phyloP scores from a whole-genome alignment of 2,329 filamentous ascomycete genomes.

The Fonsecaea erecta region DNA sequence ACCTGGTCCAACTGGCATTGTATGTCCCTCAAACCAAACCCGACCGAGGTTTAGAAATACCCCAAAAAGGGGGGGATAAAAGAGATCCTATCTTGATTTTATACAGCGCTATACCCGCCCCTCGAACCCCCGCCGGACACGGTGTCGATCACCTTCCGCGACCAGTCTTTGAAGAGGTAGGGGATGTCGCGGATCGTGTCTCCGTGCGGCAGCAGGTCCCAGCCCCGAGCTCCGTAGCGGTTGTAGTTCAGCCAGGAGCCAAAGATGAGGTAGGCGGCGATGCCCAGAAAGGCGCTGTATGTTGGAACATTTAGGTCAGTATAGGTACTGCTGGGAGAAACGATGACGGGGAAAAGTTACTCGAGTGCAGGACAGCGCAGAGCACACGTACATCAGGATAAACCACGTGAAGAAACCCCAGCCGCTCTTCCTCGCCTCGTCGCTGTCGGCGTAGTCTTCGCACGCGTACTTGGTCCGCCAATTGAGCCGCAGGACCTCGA shows the following conservation, averaged over 20 bases:
- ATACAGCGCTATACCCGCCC: conserved; percentile 94
- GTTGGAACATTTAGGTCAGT: conserved; percentile 36
- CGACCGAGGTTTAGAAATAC: no score
- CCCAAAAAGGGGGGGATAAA: no score
- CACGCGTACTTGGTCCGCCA: conserved; percentile 92
- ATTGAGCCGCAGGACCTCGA: conserved; percentile 71
- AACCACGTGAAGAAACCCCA: conserved; percentile 99
- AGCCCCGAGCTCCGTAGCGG: conserved; percentile 90
- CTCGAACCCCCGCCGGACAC: conserved; percentile 81
- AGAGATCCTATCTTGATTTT: conserved; percentile 38
- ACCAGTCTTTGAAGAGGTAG: conserved; percentile 89
- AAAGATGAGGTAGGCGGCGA: conserved; percentile 91
- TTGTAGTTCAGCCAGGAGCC: conserved; percentile 99
- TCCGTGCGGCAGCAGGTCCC: conserved; percentile 91
- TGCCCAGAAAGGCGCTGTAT: conserved; percentile 84
- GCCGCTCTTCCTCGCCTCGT: conserved; percentile 51
- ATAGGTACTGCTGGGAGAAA: neutral
- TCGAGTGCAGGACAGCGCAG: conserved; percentile 40
- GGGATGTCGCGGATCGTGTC: conserved; percentile 91
- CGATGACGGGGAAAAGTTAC: no score
- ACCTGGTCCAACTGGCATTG: no score
- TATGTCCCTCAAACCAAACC: no score
- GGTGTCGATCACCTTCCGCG: conserved; percentile 76
- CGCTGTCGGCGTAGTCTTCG: conserved; percentile 60
- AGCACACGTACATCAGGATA: conserved; percentile 75